Evolutionary conservation across 306 rosid species (phyloP).

Genomic region (Pyrus bretschneideri): DNA sequence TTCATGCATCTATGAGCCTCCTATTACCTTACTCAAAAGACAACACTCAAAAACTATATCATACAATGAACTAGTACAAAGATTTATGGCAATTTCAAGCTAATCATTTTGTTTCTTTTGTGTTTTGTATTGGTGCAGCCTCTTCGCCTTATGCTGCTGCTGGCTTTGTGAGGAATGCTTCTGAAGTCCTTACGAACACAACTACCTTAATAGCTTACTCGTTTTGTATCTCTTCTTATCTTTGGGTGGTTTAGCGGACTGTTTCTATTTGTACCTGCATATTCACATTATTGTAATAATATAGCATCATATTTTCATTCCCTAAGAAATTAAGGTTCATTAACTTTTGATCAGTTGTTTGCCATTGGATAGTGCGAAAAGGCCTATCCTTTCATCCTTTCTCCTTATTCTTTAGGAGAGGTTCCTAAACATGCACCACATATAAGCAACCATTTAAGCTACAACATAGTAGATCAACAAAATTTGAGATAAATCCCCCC

Average conservation of each 20-base stretch:
- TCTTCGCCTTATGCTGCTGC: conserved; percentile 82
- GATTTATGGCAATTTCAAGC: not conserved
- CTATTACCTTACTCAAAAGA: not conserved
- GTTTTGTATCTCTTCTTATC: not conserved
- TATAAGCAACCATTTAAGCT: not conserved
- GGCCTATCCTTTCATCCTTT: not conserved
- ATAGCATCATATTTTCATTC: not conserved
- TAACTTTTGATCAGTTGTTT: not conserved
- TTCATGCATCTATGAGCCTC: not conserved
- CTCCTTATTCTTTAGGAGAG: not conserved
- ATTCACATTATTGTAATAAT: not conserved
- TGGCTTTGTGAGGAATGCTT: conserved; percentile 73
- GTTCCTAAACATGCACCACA: not conserved
- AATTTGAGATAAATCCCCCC: not conserved
- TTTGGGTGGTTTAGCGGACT: not conserved
- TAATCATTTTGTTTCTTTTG: conserved; percentile 5
- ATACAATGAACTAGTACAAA: not conserved
- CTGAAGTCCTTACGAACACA: conserved; percentile 18
- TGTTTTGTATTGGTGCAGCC: conserved; percentile 44
- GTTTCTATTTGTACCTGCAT: not conserved
- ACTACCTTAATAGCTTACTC: conserved; percentile 10
- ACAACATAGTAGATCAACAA: not conserved
- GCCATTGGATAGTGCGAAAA: not conserved
- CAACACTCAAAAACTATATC: not conserved
- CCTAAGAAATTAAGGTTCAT: not conserved